phyloP scores from a whole-genome alignment of 176 grass and related monocot species.

The maize (Zea mays) region DNA sequence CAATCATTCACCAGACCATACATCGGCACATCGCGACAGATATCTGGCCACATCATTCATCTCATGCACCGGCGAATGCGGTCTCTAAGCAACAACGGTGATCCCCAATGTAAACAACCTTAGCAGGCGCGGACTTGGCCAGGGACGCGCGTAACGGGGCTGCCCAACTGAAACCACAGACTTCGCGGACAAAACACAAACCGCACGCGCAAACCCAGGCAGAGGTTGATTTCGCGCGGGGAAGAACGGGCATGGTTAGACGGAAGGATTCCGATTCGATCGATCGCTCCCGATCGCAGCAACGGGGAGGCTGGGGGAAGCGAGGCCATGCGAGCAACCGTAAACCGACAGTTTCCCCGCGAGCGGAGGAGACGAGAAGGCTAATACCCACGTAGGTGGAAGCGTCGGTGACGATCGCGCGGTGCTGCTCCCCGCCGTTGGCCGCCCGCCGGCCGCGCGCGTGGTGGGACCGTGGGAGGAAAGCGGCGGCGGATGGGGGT shows the following conservation, averaged over 20 bases:
- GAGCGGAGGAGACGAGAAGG: not conserved
- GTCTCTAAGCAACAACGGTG: not conserved
- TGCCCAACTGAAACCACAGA: not conserved
- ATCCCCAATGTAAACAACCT: too few species aligned
- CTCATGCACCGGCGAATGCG: not conserved
- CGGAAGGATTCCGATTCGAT: not conserved
- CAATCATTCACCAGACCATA: not conserved
- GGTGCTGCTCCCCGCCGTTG: not conserved
- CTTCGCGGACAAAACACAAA: not conserved
- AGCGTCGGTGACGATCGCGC: conserved; percentile 26
- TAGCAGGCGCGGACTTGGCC: not conserved
- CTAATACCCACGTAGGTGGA: not conserved
- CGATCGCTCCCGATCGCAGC: not conserved
- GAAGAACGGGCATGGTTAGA: not conserved
- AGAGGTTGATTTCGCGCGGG: not conserved
- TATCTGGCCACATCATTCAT: not conserved
- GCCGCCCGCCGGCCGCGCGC: not conserved
- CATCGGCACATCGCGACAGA: not conserved
- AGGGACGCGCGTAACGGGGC: not conserved
- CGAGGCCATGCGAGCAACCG: not conserved
- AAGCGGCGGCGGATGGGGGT: conserved; percentile 15
- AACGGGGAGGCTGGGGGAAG: not conserved
- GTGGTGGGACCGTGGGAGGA: not conserved
- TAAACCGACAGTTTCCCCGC: not conserved
- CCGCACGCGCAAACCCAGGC: not conserved